Percentiles rank a stretch among this genome's conserved stretches.
phyloP scores from a whole-genome alignment of 2,329 filamentous ascomycete genomes.

The Lachnellula occidentalis region DNA sequence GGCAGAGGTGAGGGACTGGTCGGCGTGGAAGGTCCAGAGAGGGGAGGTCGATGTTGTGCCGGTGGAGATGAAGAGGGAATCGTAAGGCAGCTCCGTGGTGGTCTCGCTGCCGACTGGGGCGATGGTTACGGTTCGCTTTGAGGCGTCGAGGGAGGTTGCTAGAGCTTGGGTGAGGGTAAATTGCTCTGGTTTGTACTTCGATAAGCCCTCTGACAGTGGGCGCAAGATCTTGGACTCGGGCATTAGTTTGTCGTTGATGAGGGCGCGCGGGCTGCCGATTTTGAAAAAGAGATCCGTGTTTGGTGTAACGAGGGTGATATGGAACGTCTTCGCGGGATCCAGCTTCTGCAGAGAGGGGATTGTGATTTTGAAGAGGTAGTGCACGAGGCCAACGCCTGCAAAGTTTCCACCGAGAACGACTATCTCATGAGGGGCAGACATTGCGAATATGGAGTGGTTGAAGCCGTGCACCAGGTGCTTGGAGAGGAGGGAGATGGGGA shows the following conservation, averaged over 20 bases:
- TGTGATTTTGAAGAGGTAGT: slow-evolving; percentile 46
- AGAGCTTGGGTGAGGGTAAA: slow-evolving; percentile 47
- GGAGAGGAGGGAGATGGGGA: not conserved
- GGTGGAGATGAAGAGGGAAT: slow-evolving; percentile 47
- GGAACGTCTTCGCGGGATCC: slow-evolving; percentile 34
- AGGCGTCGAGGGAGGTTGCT: slow-evolving; percentile 41
- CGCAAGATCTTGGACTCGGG: slow-evolving; percentile 42
- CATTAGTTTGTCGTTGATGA: slow-evolving; percentile 43
- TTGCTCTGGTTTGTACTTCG: slow-evolving; percentile 40
- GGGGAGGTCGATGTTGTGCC: slow-evolving; percentile 40
- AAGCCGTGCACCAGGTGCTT: too few relatives aligned
- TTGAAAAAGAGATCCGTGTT: slow-evolving; percentile 48
- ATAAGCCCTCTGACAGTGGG: slow-evolving; percentile 44
- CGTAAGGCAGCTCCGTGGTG: slow-evolving; percentile 37
- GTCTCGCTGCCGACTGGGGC: not conserved
- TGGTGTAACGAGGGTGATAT: slow-evolving; percentile 49
- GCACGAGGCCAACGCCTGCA: slow-evolving; percentile 43
- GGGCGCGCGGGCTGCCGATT: slow-evolving; percentile 46
- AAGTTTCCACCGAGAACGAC: slow-evolving; percentile 49
- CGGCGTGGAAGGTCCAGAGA: slow-evolving; percentile 41
- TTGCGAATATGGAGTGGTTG: not conserved
- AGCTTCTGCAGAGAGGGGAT: slow-evolving; percentile 33
- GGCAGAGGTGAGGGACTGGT: slow-evolving; percentile 27
- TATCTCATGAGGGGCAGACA: slow-evolving; percentile 28
- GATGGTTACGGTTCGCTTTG: slow-evolving; percentile 39